Base-by-base conservation (phyloP, 31 red algal genomes). In the Asparagopsis taxiformis region DNA sequence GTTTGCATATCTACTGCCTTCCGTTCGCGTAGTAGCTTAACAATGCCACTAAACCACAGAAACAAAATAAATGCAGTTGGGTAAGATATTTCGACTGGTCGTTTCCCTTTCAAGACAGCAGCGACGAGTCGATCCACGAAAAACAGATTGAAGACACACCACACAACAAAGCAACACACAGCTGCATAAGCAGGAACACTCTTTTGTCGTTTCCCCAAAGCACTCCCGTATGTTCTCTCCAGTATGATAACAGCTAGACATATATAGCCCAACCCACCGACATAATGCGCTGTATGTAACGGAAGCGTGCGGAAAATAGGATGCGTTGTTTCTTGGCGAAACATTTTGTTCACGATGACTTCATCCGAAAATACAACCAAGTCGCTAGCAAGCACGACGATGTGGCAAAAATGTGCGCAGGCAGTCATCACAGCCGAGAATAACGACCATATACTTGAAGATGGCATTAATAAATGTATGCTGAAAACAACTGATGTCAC, bases 361-460 rank as follows among this genome's bases (percentile, higher is more conserved):
- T 32, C 38, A 51, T 82, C 77, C 31, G 17, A 5, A 52, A 32
- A 82, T 0, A 82, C 65, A 13, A 44, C 61, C 19, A 57, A 16
- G 32, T 82, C 77, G 36, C 37, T 65, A 15, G 65, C 28, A 16
- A 71, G 23, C 3, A 82, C 70, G 0, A 82, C 77, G 48, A 82
- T 51, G 44, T 82, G 77, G 9, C 53, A 56, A 21, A 82, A 82
- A 9, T 65, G 65, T 2, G 77, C 62, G 39, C 64, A 82, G 2
- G 77, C 77, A 7, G 58, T 39, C 77, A 71, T 70, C 19, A 82
- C 43, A 3, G 65, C 29, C 25, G 36, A 43, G 44, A 82, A 70
- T 10, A 82, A 29, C 30, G 77, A 82, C 52, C 64, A 36, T 32
- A 61, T 22, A 6, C 43, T 60, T 15, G 35, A 31, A 1, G 51